Percentiles rank a stretch among this genome's conserved stretches.
Evolutionary conservation across 495 filamentous ascomycete genomes (phyloP).

Genomic region (Penicillium lividum): DNA sequence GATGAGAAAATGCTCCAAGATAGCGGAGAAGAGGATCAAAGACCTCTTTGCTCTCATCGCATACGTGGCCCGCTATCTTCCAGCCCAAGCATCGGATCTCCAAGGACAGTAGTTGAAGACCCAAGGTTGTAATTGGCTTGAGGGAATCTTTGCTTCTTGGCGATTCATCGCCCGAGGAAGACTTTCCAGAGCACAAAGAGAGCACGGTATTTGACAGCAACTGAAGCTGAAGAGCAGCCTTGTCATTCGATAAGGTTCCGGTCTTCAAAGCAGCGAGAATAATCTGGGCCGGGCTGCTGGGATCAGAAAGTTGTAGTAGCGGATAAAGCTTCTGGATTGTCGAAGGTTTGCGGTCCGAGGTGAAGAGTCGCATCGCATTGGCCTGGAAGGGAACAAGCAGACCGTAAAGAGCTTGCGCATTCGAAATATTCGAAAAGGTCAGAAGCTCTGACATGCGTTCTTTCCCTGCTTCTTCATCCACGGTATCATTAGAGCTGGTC

Average conservation of each 20-base stretch:
- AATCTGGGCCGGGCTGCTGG: slow-evolving; percentile 66
- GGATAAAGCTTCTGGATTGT: slow-evolving; percentile 52
- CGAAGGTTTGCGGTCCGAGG: slow-evolving; percentile 42
- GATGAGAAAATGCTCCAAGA: slow-evolving; percentile 60
- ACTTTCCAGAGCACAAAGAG: slow-evolving; percentile 54
- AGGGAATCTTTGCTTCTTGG: slow-evolving; percentile 47
- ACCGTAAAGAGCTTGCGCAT: slow-evolving; percentile 36
- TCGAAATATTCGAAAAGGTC: slow-evolving; percentile 51
- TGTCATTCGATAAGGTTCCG: slow-evolving; percentile 49
- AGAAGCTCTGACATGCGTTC: slow-evolving; percentile 63
- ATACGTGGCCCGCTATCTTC: slow-evolving; percentile 68
- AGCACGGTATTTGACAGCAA: slow-evolving; percentile 66
- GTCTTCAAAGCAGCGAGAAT: slow-evolving; percentile 53
- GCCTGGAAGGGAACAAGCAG: slow-evolving; percentile 45
- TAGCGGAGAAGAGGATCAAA: slow-evolving; percentile 68
- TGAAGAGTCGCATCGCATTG: slow-evolving; percentile 52
- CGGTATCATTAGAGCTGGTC: slow-evolving; percentile 16
- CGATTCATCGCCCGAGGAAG: slow-evolving; percentile 39
- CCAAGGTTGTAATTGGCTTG: slow-evolving; percentile 60
- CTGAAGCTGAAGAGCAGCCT: slow-evolving; percentile 70
- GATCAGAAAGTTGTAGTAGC: slow-evolving; percentile 44
- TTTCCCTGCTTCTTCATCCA: slow-evolving; percentile 36
- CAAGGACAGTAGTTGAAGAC: slow-evolving; percentile 67
- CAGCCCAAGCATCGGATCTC: slow-evolving; percentile 68
- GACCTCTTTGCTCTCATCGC: slow-evolving; percentile 68